Percentiles rank a stretch among this genome's conserved stretches.
Conservation (phyloP, 2,329 filamentous ascomycete species). For the Ceratocystis colombiana region DNA sequence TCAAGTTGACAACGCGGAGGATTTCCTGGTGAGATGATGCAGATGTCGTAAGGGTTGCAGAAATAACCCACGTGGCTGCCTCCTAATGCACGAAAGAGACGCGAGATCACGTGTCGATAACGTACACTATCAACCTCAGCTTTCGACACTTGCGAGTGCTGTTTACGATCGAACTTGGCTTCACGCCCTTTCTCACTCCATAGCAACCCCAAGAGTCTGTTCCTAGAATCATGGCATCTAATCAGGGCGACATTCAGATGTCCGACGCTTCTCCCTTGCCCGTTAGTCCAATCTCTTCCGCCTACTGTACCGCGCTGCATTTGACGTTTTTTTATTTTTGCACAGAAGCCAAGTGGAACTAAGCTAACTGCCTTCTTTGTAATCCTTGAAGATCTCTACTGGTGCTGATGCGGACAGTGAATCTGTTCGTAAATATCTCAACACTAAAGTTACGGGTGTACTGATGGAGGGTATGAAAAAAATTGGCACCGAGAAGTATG, state of each 20-base stretch:
- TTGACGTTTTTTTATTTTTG: not conserved
- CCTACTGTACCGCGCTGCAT: not conserved
- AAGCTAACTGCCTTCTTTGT: slow-evolving; percentile 7
- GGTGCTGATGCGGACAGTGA: slow-evolving; percentile 47
- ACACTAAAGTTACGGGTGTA: slow-evolving; percentile 57
- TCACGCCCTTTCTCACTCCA: not conserved
- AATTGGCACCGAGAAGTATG: slow-evolving; percentile 60
- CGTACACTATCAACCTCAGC: not conserved
- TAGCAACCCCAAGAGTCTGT: not conserved
- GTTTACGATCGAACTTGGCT: too few species aligned
- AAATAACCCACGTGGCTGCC: not conserved
- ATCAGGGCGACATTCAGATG: slow-evolving; percentile 21
- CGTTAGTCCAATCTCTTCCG: slow-evolving; percentile 2
- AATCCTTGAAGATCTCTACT: slow-evolving; percentile 41
- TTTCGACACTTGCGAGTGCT: too few species aligned
- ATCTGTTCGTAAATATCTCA: slow-evolving; percentile 59
- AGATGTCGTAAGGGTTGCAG: not conserved
- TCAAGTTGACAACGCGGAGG: not conserved
- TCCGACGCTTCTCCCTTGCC: slow-evolving; percentile 20
- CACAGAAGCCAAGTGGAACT: slow-evolving; percentile 1
- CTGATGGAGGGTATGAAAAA: slow-evolving; percentile 66
- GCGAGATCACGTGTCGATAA: slow-evolving; percentile 13
- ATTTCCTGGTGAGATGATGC: not conserved
- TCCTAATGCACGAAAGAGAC: not conserved
- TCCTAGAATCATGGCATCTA: slow-evolving; percentile 14